These are phyloP conservation scores for Cicer yamashitae DNA, from an alignment of 306 rosid species.

Conservation along the genomic window DNA sequence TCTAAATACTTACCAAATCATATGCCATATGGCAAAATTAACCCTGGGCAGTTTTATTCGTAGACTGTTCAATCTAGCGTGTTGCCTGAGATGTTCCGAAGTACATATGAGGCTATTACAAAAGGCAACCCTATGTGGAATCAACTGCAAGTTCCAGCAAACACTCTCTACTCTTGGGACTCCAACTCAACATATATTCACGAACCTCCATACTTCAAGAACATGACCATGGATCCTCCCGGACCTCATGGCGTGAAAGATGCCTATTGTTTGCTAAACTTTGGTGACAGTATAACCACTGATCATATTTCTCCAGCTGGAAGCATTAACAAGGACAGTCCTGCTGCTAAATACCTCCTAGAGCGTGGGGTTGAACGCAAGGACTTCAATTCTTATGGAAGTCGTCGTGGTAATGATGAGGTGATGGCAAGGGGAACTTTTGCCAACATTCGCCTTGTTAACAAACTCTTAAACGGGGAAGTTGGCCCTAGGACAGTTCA, in stretches of 20 bases:
- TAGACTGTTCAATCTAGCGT: constrained; percentile 93
- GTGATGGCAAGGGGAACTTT: constrained; percentile 97
- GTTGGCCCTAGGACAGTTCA: constrained; percentile 88
- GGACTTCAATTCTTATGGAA: constrained; percentile 96
- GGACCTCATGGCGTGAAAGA: constrained; percentile 86
- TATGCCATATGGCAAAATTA: constrained; percentile 25
- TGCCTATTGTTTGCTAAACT: constrained; percentile 86
- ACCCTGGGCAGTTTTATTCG: constrained; percentile 42
- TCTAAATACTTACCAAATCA: constrained; percentile 9
- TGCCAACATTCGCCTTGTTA: constrained; percentile 87
- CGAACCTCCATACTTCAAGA: constrained; percentile 92
- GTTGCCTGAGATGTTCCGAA: constrained; percentile 81
- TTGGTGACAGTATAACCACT: constrained; percentile 94
- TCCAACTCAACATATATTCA: constrained; percentile 89
- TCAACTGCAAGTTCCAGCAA: constrained; percentile 67
- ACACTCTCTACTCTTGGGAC: constrained; percentile 83
- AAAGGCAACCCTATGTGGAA: constrained; percentile 90
- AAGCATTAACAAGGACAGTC: constrained; percentile 91
- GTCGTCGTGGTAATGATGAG: constrained; percentile 96
- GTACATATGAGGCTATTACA: constrained; percentile 83
- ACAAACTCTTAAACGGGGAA: constrained; percentile 92
- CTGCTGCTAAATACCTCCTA: constrained; percentile 85
- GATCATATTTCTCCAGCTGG: constrained; percentile 99
- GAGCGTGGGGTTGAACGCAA: constrained; percentile 80
- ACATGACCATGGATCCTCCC: constrained; percentile 85